Percentiles rank a stretch among this genome's conserved stretches.
Evolutionary conservation across 2,329 filamentous ascomycete genomes (phyloP).

Genomic region (Meredithiella fracta): DNA sequence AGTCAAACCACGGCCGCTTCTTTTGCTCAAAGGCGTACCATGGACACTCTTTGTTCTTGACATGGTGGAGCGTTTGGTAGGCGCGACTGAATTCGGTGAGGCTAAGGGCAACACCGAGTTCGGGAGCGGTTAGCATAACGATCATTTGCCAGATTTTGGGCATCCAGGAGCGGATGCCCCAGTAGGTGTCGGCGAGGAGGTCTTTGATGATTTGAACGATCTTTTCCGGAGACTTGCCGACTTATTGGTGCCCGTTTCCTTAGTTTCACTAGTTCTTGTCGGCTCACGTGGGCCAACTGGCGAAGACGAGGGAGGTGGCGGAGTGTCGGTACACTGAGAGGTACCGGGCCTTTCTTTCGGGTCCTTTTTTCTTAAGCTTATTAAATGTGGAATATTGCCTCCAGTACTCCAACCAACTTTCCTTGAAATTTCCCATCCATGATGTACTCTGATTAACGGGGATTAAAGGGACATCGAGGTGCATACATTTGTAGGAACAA

Average conservation of each 20-base stretch:
- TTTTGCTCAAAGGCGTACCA: neutral
- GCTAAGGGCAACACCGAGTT: neutral
- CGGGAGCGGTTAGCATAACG: neutral
- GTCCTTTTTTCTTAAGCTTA: too few relatives aligned
- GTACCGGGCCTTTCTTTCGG: too few relatives aligned
- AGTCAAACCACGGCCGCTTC: neutral
- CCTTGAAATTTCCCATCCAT: neutral
- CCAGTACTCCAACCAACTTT: too few relatives aligned
- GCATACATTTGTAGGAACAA: conserved; percentile 9
- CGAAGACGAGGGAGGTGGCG: neutral
- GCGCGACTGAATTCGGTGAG: neutral
- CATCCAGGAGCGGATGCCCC: neutral
- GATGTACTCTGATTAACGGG: neutral
- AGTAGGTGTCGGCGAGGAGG: too few relatives aligned
- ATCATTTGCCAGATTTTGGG: neutral
- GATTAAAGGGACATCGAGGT: neutral
- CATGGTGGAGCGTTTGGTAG: neutral
- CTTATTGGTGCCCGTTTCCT: too few relatives aligned
- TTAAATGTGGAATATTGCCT: too few relatives aligned
- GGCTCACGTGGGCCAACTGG: too few relatives aligned
- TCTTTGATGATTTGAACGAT: neutral
- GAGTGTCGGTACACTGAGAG: neutral
- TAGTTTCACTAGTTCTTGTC: too few relatives aligned
- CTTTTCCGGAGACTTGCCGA: too few relatives aligned
- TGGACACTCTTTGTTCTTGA: neutral